Conservation (phyloP, 2,329 filamentous ascomycete species). For the Colletotrichum neosansevieriae region DNA sequence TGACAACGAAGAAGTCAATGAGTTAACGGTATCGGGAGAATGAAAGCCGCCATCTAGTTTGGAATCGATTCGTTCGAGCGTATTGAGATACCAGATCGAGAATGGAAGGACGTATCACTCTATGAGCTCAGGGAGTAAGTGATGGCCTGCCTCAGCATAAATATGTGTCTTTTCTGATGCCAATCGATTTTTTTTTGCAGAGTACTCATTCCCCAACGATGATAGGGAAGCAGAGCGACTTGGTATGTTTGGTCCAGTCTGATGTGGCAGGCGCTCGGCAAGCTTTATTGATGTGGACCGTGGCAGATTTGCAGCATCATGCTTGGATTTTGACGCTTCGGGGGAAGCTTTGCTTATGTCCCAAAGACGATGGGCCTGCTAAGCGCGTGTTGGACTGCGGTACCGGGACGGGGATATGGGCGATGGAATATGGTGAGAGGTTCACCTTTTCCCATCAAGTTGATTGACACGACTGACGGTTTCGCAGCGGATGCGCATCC, state of each 20-base stretch:
- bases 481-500: constrained; percentile 45
- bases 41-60: constrained; percentile 10
- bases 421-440: constrained; percentile 40
- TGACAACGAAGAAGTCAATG: not conserved
- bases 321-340: constrained; percentile 49
- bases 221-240: constrained; percentile 48
- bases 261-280: not conserved
- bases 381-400: constrained; percentile 42
- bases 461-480: not conserved
- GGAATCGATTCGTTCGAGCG: constrained; percentile 36
- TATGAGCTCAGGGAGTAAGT: constrained; percentile 45
- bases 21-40: not conserved
- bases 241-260: not conserved
- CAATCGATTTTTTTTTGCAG: constrained; percentile 25
- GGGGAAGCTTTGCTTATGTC: constrained; percentile 47
- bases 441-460: no score
- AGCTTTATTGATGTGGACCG: not conserved
- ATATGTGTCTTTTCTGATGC: not conserved
- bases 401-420: constrained; percentile 41
- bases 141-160: not conserved
- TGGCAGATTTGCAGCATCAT: constrained; percentile 52
- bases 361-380: constrained; percentile 41
- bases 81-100: constrained; percentile 33
- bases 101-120: constrained; percentile 41
- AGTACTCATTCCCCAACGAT: constrained; percentile 47